Base-by-base conservation (phyloP, 768 basidiomycete species). In the Tephrocybe sp. region DNA sequence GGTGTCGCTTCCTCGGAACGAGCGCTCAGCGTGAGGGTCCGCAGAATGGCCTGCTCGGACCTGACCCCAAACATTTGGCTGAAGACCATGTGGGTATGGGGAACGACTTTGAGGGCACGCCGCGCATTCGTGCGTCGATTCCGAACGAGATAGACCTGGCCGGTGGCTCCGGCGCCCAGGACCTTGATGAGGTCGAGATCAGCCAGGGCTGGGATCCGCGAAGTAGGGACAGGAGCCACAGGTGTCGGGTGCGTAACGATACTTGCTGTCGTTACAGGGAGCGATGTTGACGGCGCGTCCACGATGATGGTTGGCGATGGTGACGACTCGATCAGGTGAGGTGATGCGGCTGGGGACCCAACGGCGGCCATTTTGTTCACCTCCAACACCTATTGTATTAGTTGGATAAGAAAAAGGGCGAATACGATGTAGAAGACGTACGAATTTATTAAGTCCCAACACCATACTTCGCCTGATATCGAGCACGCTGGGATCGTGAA, bases 61-160 rank as follows among this genome's bases (percentile, higher is more conserved):
- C 55, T 9, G 4, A 55, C 36, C 13, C 40, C 31, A 9, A 16
- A 34, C 1, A 50, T 37, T 2, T 50, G 39, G 6, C 18, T 27
- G 1, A 22, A 30, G 4, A 35, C 4, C 36, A 43, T 38, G 1
- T 18, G 21, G 4, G 37, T n/a, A 15, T 52, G 22, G 2, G 47
- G 36, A 11, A 58, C 38, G 13, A 59, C 49, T 41, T 59, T 59
- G 16, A 59, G 39, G 12, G 58, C 58, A 9, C 44, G 32, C 15
- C 43, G 40, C 15, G 42, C 36, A 3, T 44, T 41, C 15, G 52
- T 46, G 1, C 51, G 40, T 16, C 48, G 47, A 25, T 59, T 42
- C 6, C 36, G 24, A 7, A 49, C 47, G 19, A 52, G 26, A 26
- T 56, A 52, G 4, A 59, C 58, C 15, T 50, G 39, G 12, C 55